Evolutionary conservation across 345 rosid genomes (phyloP).

Genomic region (Citrus glauca): DNA sequence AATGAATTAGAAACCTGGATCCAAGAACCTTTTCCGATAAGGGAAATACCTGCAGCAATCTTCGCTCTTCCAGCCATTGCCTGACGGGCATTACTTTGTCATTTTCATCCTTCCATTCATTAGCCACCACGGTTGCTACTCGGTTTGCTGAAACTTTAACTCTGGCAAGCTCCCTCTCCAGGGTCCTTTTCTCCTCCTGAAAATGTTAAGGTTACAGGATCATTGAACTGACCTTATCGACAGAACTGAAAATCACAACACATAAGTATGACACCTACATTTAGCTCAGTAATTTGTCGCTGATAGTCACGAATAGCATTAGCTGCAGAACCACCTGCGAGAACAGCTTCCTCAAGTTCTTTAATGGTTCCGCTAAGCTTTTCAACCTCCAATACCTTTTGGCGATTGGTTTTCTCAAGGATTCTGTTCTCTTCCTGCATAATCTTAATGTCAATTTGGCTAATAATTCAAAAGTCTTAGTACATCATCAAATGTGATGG

Average conservation of each 20-base stretch:
- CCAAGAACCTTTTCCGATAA: neutral
- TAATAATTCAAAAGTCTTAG: neutral
- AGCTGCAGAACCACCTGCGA: constrained; percentile 82
- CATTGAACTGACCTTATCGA: neutral
- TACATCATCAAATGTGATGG: neutral
- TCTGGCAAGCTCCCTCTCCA: constrained; percentile 94
- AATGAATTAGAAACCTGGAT: neutral
- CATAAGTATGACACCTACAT: constrained; percentile 35
- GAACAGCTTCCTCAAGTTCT: constrained; percentile 82
- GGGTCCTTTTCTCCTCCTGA: constrained; percentile 86
- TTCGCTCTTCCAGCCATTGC: constrained; percentile 92
- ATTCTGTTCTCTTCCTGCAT: constrained; percentile 83
- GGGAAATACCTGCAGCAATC: constrained; percentile 65
- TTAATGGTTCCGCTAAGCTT: constrained; percentile 78
- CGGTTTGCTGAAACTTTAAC: constrained; percentile 75
- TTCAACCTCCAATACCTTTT: constrained; percentile 81
- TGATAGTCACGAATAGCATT: constrained; percentile 69
- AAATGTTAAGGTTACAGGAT: neutral
- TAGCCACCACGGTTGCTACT: constrained; percentile 83
- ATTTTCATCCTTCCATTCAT: constrained; percentile 95
- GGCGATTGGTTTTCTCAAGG: constrained; percentile 91
- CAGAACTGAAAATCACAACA: neutral
- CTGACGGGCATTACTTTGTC: constrained; percentile 88
- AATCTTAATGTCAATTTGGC: neutral
- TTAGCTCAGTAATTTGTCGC: constrained; percentile 71